Base-by-base conservation (phyloP, 2,329 filamentous ascomycete species). In the Huntiella moniliformis region DNA sequence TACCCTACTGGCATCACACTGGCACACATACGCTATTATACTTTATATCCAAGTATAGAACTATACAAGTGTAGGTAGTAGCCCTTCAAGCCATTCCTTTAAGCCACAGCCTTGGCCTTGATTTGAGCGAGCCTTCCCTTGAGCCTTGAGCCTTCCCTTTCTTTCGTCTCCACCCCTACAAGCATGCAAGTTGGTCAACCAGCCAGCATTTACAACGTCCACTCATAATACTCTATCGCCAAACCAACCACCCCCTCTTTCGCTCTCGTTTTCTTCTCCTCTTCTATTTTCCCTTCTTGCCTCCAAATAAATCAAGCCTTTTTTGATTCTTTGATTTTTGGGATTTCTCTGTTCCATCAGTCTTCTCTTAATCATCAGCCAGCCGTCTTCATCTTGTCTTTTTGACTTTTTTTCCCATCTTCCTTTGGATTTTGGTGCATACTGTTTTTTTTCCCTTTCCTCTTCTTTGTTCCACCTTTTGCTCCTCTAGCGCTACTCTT, bases 51-150 rank as follows among this genome's bases (percentile, higher is more conserved):
- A 3, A 17, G 22, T 39, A 39, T 3, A n/a, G n/a, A n/a, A n/a
- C n/a, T n/a, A n/a, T n/a, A n/a, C n/a, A n/a, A n/a, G n/a, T n/a
- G n/a, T n/a, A n/a, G n/a, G n/a, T n/a, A 12, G 16, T 39, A 7
- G 15, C 11, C 12, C 11, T 15, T 42, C 5, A 28, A 28, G 22
- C 22, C 22, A 28, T 6, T 28, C 22, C 7, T 8, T 28, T 8
- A 42, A 32, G 15, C 31, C 40, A 17, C 40, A 42, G 40, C 40
- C 40, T 42, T 42, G 40, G 40, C 40, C 22, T 28, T 28, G 22
- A 28, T 28, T 28, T 10, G 22, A 28, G 22, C 22, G 22, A 28
- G 22, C 22, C 22, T 28, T 28, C 22, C 22, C 22, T 28, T 28
- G 22, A 28, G 22, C 22, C 22, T 42, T 16, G 40, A 34, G 40